Base-by-base conservation (phyloP, 1,139 yeast species). In the Nakaseomyces bracarensis region DNA sequence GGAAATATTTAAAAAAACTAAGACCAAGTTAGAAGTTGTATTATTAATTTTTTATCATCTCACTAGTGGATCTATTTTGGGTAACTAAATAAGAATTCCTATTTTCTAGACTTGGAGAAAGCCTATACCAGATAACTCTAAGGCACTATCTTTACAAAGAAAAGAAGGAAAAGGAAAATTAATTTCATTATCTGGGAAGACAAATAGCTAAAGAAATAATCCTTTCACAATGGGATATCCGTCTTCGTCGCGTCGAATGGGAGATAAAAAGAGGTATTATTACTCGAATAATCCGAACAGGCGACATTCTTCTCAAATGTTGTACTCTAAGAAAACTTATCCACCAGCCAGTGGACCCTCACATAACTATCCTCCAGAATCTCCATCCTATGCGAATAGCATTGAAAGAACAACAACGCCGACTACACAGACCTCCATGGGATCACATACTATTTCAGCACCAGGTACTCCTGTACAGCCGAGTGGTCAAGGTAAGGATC, bases 221-320 rank as follows among this genome's bases (percentile, higher is more conserved):
- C n/a, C n/a, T 22, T 22, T 22, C 25, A 42, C 30, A 33, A 50
- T 50, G 53, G 53, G 45, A 14, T 49, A 50, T 41, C 53, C 53
- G 14, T 53, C 57, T n/a, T 49, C 53, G 27, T 48, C 60, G 21
- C 55, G 57, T 30, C 46, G 60, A 27, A 38, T 53, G 38, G 47
- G 54, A 29, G 60, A 56, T 29, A 55, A 57, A 48, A 57, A 56
- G 48, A 48, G 60, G 39, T 57, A 57, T 40, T 57, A 55, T 38
- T 58, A 57, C 39, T 48, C 52, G 11, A 53, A 51, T 39, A 55
- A 53, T 40, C 52, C 59, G 15, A 49, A 49, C 31, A 48, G 53
- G 34, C 47, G 58, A 41, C 51, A 49, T 33, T 29, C 46, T 15
- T 39, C 49, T 19, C 41, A 44, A 13, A 37, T 41, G 28, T 36